phyloP scores from a whole-genome alignment of 805 yeast species.

The Yarrowia sp. region DNA sequence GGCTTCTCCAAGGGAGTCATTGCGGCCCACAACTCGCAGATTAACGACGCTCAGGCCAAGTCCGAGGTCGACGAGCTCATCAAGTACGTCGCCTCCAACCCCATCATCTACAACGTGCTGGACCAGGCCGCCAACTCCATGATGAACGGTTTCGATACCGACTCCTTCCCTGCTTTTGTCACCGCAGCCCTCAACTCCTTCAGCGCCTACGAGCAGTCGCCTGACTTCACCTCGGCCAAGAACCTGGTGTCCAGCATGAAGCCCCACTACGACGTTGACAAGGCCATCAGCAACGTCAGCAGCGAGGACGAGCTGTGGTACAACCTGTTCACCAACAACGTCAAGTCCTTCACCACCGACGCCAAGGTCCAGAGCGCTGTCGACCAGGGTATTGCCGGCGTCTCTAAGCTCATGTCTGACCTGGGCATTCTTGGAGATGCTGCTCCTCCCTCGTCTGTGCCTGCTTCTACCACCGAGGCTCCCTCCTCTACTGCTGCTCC shows the following conservation, averaged over 20 bases:
- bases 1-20: conserved; percentile 19
- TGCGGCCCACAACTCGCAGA: conserved; percentile 16
- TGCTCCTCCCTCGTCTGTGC: background rate
- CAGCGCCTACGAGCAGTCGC: background rate
- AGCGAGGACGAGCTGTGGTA: background rate
- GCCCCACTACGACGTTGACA: conserved; percentile 4
- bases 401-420: conserved; percentile 1
- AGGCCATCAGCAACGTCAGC: conserved; percentile 5
- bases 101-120: background rate
- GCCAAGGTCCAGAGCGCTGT: conserved; percentile 4
- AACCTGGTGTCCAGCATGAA: background rate
- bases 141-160: background rate
- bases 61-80: conserved; percentile 19
- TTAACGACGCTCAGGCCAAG: conserved; percentile 24
- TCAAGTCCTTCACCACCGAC: background rate
- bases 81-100: conserved; percentile 18
- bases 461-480: background rate
- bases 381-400: background rate
- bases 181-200: background rate
- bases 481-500: background rate
- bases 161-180: conserved; percentile 17
- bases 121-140: background rate
- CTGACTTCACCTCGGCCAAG: conserved; percentile 2
- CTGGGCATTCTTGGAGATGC: background rate
- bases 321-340: background rate